Evolutionary conservation across 2,329 filamentous ascomycete genomes (phyloP).

Genomic region (Botrytis fabae): DNA sequence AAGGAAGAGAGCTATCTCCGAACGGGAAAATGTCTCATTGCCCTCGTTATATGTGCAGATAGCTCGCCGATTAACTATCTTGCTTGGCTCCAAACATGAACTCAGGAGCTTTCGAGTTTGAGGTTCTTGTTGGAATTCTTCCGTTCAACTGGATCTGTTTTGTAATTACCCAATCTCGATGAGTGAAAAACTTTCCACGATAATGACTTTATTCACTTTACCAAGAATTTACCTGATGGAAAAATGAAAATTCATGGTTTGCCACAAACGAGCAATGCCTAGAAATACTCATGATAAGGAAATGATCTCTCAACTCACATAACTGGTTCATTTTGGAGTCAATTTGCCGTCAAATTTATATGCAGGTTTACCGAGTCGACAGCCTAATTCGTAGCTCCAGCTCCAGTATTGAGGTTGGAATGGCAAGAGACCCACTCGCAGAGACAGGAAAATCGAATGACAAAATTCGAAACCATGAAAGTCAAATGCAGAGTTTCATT

Average conservation of each 20-base stretch:
- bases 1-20: background rate
- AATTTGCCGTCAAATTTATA: background rate
- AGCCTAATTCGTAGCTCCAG: background rate
- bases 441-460: background rate
- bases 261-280: background rate
- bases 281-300: background rate
- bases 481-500: background rate
- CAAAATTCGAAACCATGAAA: background rate
- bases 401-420: background rate
- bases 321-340: background rate
- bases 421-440: background rate
- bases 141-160: background rate
- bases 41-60: background rate
- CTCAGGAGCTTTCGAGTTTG: background rate
- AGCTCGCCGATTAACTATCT: background rate
- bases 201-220: background rate
- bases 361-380: background rate
- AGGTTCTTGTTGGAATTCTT: background rate
- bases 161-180: background rate
- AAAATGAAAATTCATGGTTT: background rate
- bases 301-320: background rate
- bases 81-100: background rate
- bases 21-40: background rate
- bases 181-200: background rate
- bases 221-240: background rate